Evolutionary conservation across 768 basidiomycete species (phyloP), one percentile per base, ranked within the genome.

Genomic region (Podaxis sp.): DNA sequence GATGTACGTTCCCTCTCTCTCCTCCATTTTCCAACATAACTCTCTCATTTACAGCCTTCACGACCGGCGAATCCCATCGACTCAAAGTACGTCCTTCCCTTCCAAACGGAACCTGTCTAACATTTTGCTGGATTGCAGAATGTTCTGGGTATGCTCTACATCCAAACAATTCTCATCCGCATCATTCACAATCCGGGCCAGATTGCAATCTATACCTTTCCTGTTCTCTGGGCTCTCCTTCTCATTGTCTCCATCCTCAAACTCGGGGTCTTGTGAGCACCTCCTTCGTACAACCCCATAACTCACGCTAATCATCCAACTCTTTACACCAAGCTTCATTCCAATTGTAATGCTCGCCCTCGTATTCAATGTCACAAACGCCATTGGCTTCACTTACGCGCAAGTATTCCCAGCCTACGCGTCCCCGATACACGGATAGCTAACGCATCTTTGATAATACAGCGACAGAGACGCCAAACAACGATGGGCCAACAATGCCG

Each of bases 371-470:
- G 69, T 94, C 55, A 94, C 93, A 7, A 98, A 98, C 65, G 91
- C 89, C n/a, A 79, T 98, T 55, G 96, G 96, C 10, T 98, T 98
- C 77, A 97, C 95, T 52, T 98, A 93, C 69, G 92, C 90, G 92
- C 92, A 72, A 68, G 88, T 79, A 21, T 59, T 18, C 40, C 55
- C 55, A 36, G 57, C 14, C 28, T 40, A 54, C 42, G 51, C 59
- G 23, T 27, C 32, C 48, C 46, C 52, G 4, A 10, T 23, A 21
- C 16, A 46, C 59, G 47, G 27, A 56, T 55, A 14, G 21, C 62
- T 69, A 27, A 72, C 52, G 2, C 35, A 18, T 42, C 44, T 44
- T 10, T 37, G 50, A 2, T 37, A 36, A 36, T 68, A 14, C 67
- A 90, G 89, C 50, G 94, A 96, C 70, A 87, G 95, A 53, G 96